A percentile compares a stretch with the other conserved stretches of the same genome.
phyloP scores from a whole-genome alignment of 2,329 filamentous ascomycete genomes.

The Fusarium sublunatum region DNA sequence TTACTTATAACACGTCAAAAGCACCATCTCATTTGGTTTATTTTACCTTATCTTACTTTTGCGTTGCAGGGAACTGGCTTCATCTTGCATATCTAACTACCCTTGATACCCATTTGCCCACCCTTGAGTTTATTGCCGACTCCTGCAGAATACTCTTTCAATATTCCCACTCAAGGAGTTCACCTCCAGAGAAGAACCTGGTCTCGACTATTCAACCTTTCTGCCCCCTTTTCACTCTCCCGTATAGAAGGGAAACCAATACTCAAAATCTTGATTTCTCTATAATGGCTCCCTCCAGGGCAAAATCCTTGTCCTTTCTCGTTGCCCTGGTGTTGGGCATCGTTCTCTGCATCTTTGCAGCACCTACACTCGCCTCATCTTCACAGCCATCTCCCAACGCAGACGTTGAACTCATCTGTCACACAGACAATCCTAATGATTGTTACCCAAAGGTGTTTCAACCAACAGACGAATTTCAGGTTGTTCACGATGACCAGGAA shows the following conservation, averaged over 20 bases:
- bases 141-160: slow-evolving; percentile 13
- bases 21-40: not conserved
- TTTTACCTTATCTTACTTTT: not conserved
- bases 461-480: slow-evolving; percentile 72
- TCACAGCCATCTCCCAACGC: slow-evolving; percentile 50
- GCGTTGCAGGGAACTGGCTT: slow-evolving; percentile 1
- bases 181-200: slow-evolving; percentile 8
- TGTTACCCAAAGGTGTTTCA: slow-evolving; percentile 75
- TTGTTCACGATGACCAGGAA: slow-evolving; percentile 72
- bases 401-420: slow-evolving; percentile 71
- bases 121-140: not conserved
- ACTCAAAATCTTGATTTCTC: not conserved
- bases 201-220: not conserved
- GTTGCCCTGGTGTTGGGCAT: slow-evolving; percentile 45
- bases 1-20: slow-evolving; percentile 4
- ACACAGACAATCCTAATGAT: slow-evolving; percentile 67
- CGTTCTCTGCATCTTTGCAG: slow-evolving; percentile 44
- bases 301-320: slow-evolving; percentile 34
- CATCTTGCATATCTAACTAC: not conserved
- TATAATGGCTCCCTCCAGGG: slow-evolving; percentile 44
- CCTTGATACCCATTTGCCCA: slow-evolving; percentile 12
- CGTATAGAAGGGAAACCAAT: not conserved
- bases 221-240: not conserved
- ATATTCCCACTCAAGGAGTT: slow-evolving; percentile 9
- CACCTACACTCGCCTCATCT: slow-evolving; percentile 46